Evolutionary conservation across 2,329 filamentous ascomycete genomes (phyloP).

Genomic region (Apiospora saccharicola): DNA sequence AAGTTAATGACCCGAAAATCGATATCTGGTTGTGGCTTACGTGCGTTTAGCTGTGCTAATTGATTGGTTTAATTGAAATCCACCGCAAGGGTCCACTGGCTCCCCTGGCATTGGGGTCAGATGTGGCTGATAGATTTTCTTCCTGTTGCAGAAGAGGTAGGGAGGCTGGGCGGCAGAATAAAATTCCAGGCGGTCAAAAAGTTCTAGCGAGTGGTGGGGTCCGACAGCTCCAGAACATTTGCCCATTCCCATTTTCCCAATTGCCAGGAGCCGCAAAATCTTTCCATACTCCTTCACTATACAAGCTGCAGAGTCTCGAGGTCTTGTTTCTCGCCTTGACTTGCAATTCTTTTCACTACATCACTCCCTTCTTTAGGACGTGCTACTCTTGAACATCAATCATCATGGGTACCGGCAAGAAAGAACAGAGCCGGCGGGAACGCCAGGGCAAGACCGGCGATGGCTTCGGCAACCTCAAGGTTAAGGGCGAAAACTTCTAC

Average conservation of each 20-base stretch:
- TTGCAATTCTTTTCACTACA: constrained; percentile 3
- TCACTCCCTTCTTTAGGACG: neutral
- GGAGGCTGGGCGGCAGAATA: constrained; percentile 27
- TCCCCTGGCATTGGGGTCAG: neutral
- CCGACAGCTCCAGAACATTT: constrained; percentile 18
- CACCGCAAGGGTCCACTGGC: neutral
- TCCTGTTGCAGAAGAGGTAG: neutral
- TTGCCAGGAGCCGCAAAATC: constrained; percentile 20
- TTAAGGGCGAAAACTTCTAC: constrained; percentile 99
- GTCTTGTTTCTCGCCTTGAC: constrained; percentile 26
- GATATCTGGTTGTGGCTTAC: constrained; percentile 20
- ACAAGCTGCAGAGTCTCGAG: constrained; percentile 24
- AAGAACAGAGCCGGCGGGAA: constrained; percentile 82
- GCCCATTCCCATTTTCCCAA: constrained; percentile 17
- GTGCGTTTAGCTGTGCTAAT: neutral
- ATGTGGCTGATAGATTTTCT: constrained; percentile 7
- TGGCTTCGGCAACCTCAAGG: constrained; percentile 89
- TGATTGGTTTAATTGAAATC: neutral
- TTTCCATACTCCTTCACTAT: constrained; percentile 19
- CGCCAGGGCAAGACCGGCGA: constrained; percentile 86
- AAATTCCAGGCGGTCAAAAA: constrained; percentile 29
- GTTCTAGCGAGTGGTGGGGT: constrained; percentile 17
- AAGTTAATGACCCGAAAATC: constrained; percentile 22
- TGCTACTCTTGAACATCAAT: constrained; percentile 33
- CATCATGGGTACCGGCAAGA: constrained; percentile 88